Percentiles rank a stretch among this genome's conserved stretches.
phyloP scores from a whole-genome alignment of 176 grass and related monocot genomes.

The Rhynchospora tenuis region DNA sequence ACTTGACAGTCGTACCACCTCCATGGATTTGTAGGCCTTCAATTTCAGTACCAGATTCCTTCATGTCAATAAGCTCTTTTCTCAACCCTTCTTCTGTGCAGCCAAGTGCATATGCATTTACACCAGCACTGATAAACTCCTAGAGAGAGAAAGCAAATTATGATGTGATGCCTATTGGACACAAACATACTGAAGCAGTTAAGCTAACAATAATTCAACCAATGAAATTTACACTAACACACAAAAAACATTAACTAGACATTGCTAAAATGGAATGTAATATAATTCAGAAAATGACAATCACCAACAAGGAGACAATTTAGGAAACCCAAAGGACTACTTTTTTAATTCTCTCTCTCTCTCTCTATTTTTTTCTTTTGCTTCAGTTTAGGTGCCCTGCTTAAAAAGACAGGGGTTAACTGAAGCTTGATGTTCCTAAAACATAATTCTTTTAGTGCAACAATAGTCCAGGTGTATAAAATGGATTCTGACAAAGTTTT shows the following conservation, averaged over 20 bases:
- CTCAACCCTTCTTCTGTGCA: conserved; percentile 92
- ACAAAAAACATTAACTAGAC: not conserved
- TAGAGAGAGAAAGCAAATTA: conserved; percentile 29
- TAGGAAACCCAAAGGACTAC: not conserved
- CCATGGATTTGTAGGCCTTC: conserved; percentile 55
- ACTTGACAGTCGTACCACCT: conserved; percentile 55
- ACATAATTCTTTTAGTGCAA: not conserved
- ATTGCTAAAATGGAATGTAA: not conserved
- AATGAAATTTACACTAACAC: not conserved
- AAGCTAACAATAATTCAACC: not conserved
- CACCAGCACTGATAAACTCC: conserved; percentile 84
- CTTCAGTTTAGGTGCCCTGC: not conserved
- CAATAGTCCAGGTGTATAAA: not conserved
- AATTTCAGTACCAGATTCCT: conserved; percentile 67
- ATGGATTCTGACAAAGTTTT: not conserved
- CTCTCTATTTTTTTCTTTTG: not conserved
- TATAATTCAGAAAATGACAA: not conserved
- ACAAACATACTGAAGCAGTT: not conserved
- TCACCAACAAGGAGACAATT: not conserved
- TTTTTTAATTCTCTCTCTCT: not conserved
- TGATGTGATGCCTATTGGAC: not conserved
- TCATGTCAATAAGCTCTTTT: conserved; percentile 74
- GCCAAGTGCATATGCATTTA: conserved; percentile 83
- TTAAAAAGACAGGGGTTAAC: not conserved
- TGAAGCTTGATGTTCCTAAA: not conserved